Conservation (phyloP, 805 yeast genomes). For the Jamesozyma hellenica region DNA sequence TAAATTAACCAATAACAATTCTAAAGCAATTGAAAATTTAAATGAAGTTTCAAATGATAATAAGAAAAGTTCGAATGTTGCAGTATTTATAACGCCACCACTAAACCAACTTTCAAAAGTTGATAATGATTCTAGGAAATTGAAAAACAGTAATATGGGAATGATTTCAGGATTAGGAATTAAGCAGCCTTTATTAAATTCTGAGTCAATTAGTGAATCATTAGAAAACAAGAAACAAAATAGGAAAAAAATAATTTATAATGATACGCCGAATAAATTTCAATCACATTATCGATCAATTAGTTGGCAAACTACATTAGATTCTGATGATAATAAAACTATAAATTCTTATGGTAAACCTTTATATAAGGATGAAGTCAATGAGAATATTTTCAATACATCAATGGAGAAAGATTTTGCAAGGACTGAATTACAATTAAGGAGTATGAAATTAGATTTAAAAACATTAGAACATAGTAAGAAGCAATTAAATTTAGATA, state of each 20-base stretch:
- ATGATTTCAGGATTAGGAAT: too few relatives aligned
- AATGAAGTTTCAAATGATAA: background rate
- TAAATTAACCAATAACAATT: too few relatives aligned
- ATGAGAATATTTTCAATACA: background rate
- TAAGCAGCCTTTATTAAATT: too few relatives aligned
- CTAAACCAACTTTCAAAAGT: background rate
- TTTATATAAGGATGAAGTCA: too few relatives aligned
- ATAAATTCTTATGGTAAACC: background rate
- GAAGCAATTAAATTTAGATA: slow-evolving; percentile 38
- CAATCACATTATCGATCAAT: slow-evolving; percentile 2
- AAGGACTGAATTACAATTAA: slow-evolving; percentile 30
- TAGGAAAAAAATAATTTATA: too few relatives aligned
- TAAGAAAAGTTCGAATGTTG: slow-evolving; percentile 5
- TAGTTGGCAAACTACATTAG: slow-evolving; percentile 4
- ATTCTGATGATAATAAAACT: background rate
- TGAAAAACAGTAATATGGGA: too few relatives aligned
- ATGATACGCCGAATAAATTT: background rate
- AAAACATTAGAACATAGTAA: slow-evolving; percentile 35
- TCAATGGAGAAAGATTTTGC: slow-evolving; percentile 13
- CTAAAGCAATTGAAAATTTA: too few relatives aligned
- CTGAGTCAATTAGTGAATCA: too few relatives aligned
- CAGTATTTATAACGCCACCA: slow-evolving; percentile 15
- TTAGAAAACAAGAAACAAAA: too few relatives aligned
- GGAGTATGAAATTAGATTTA: slow-evolving; percentile 35
- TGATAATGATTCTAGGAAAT: too few relatives aligned